Evolutionary conservation across 2,329 filamentous ascomycete species (phyloP).

Genomic region (Dactylella cylindrospora): DNA sequence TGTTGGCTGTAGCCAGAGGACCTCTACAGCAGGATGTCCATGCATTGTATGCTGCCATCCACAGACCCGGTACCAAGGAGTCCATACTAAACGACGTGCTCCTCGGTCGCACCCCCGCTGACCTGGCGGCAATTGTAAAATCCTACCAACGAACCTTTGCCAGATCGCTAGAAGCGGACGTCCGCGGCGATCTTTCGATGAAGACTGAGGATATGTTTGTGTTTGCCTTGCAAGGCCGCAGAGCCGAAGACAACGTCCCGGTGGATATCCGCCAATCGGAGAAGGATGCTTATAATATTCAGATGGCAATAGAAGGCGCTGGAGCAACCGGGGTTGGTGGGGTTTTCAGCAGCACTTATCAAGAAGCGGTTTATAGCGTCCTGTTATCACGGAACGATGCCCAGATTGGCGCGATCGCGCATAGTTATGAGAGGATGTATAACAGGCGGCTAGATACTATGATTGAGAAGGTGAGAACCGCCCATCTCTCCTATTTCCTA

Average conservation of each 20-base stretch:
- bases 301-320: conserved; percentile 74
- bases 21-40: conserved; percentile 76
- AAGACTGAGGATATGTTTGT: conserved; percentile 85
- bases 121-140: conserved; percentile 80
- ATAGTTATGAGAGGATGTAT: conserved; percentile 74
- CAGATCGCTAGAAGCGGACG: conserved; percentile 68
- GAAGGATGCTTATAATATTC: conserved; percentile 72
- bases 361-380: conserved; percentile 29
- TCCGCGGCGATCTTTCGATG: conserved; percentile 76
- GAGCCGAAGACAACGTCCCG: conserved; percentile 75
- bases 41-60: conserved; percentile 69
- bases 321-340: conserved; percentile 76
- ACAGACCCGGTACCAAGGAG: conserved; percentile 83
- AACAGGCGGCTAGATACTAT: conserved; percentile 69
- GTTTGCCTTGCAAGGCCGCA: conserved; percentile 72
- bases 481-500: not conserved
- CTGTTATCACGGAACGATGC: conserved; percentile 62
- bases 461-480: conserved; percentile 62
- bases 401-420: conserved; percentile 78
- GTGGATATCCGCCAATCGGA: conserved; percentile 73
- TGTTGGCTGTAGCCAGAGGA: conserved; percentile 76
- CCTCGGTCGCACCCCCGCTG: conserved; percentile 79
- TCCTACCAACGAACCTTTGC: conserved; percentile 71
- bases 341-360: conserved; percentile 66
- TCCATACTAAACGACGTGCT: conserved; percentile 81